Conservation (phyloP, 2,329 filamentous ascomycete genomes). For the Malbranchea cinnamomea region DNA sequence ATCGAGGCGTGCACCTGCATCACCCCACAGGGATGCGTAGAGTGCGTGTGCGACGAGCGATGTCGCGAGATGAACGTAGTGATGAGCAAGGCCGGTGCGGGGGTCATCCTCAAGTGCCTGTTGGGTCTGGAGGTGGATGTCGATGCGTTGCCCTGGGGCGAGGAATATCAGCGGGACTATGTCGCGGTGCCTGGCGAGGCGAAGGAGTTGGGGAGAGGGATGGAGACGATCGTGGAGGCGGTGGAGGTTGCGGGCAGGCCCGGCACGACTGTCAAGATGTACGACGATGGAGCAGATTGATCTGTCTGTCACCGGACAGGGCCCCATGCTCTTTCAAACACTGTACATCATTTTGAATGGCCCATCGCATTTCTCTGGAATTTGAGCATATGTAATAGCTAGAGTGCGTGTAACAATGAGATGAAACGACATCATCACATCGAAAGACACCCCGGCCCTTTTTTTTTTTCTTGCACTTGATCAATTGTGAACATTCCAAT, state of each 20-base stretch:
- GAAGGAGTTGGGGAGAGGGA: conserved; percentile 47
- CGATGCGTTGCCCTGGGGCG: conserved; percentile 72
- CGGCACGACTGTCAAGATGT: conserved; percentile 14
- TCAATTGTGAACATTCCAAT: no score
- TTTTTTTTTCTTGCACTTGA: no score
- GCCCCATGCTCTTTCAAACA: no score
- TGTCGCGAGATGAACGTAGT: conserved; percentile 82
- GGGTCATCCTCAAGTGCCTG: conserved; percentile 63
- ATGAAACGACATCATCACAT: no score
- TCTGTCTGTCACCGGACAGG: no score
- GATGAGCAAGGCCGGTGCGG: conserved; percentile 81
- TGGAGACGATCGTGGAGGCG: conserved; percentile 71
- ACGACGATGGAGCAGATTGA: conserved; percentile 10
- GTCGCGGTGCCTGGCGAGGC: conserved; percentile 19
- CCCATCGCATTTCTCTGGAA: no score
- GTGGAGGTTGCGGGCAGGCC: conserved; percentile 40
- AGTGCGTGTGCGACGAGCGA: conserved; percentile 73
- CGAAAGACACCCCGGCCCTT: no score
- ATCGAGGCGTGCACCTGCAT: conserved; percentile 63
- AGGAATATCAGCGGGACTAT: conserved; percentile 57
- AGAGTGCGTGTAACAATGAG: no score
- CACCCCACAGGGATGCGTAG: conserved; percentile 56
- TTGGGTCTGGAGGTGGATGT: conserved; percentile 66
- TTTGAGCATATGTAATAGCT: no score
- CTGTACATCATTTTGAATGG: no score